phyloP scores from a whole-genome alignment of 306 rosid species.

The Canavalia gladiata region DNA sequence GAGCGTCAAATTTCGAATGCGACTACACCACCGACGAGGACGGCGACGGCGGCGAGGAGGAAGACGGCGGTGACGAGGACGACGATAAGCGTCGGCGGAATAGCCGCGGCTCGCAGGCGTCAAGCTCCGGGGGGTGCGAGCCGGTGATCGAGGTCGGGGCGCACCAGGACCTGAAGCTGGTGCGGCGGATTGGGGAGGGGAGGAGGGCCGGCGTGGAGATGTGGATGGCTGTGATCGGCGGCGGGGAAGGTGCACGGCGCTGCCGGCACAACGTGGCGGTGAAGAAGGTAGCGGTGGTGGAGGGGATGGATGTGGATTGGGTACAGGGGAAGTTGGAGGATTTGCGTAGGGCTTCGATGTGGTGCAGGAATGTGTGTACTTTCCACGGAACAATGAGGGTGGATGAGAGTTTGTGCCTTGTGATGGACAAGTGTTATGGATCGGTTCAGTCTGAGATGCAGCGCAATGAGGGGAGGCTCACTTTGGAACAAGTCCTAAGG shows the following conservation, averaged over 20 bases:
- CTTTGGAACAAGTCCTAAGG: conserved; percentile 99
- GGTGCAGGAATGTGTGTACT: conserved; percentile 97
- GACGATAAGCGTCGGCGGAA: conserved; percentile 56
- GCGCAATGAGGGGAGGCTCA: conserved; percentile 91
- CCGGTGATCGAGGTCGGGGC: conserved; percentile 87
- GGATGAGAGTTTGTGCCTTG: conserved; percentile 87
- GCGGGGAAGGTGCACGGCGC: conserved; percentile 54
- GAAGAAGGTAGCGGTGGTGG: conserved; percentile 76
- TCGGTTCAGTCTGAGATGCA: conserved; percentile 97
- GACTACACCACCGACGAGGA: conserved; percentile 81
- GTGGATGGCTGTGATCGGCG: conserved; percentile 83
- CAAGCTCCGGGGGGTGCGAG: conserved; percentile 87
- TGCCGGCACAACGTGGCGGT: conserved; percentile 85
- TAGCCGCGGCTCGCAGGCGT: conserved; percentile 68
- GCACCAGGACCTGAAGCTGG: conserved; percentile 81
- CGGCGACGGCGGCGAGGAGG: conserved; percentile 52
- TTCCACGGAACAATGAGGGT: conserved; percentile 86
- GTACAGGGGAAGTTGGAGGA: conserved; percentile 80
- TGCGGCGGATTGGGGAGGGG: conserved; percentile 80
- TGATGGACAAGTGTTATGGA: conserved; percentile 86
- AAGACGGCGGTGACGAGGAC: conserved; percentile 52
- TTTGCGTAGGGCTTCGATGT: conserved; percentile 92
- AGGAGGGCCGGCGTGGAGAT: conserved; percentile 79
- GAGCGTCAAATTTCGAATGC: conserved; percentile 60
- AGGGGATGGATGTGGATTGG: conserved; percentile 87